phyloP scores from a whole-genome alignment of 2,329 filamentous ascomycete species.

The Laburnicola sp. region DNA sequence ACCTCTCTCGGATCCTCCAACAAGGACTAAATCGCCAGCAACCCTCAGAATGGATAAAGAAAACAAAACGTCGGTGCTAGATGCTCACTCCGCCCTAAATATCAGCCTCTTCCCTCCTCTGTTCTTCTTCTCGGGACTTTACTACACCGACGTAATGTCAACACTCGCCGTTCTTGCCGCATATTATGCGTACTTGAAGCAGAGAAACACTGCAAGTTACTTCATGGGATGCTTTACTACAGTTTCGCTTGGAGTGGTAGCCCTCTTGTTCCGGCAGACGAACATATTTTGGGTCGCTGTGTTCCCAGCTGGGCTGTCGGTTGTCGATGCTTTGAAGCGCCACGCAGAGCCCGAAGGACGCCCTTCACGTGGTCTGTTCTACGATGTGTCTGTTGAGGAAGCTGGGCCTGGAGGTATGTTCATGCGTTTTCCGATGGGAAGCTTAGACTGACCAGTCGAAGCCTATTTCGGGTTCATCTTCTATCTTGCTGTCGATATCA shows the following conservation, averaged over 20 bases:
- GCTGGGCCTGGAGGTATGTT: conserved; percentile 30
- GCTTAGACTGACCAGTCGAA: conserved; percentile 14
- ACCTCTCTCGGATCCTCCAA: too few relatives aligned
- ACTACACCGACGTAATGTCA: conserved; percentile 91
- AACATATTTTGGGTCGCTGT: conserved; percentile 95
- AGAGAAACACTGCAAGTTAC: conserved; percentile 16
- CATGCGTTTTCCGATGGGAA: neutral
- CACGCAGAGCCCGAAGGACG: neutral
- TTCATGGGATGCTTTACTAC: conserved; percentile 17
- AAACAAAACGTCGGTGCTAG: conserved; percentile 41
- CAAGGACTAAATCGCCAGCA: too few relatives aligned
- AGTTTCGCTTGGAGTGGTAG: conserved; percentile 62
- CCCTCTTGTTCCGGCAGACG: conserved; percentile 84
- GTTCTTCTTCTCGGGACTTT: conserved; percentile 94
- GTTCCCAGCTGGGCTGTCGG: conserved; percentile 65
- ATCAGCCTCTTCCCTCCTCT: conserved; percentile 83
- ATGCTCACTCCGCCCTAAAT: conserved; percentile 71
- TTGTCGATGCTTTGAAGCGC: conserved; percentile 33
- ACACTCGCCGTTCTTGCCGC: conserved; percentile 72
- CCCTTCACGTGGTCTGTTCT: conserved; percentile 6
- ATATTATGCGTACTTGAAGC: conserved; percentile 58
- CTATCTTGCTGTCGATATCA: conserved; percentile 65
- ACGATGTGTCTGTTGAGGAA: conserved; percentile 28
- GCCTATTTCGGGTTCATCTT: conserved; percentile 47
- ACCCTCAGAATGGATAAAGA: neutral